These are phyloP conservation scores for Somion occarium DNA, from an alignment of 1,284 basidiomycete species.

Conservation along the genomic window DNA sequence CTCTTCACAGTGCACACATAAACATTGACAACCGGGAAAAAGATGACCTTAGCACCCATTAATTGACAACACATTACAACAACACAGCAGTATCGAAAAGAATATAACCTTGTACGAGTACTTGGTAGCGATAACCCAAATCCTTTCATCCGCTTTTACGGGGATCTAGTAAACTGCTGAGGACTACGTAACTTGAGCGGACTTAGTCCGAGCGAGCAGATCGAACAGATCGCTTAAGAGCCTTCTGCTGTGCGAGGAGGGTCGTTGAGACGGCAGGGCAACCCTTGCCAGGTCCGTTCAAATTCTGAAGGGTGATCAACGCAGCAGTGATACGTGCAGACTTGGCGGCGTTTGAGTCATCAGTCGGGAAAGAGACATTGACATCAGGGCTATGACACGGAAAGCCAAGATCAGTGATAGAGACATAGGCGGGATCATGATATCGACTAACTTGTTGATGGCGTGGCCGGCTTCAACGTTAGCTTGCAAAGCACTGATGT, in stretches of 20 bases:
- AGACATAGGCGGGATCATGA: neutral
- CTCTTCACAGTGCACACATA: no score
- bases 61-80: no score
- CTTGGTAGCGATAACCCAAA: no score
- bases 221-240: slow-evolving; percentile 11
- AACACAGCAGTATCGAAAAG: no score
- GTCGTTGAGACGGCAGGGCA: slow-evolving; percentile 37
- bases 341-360: slow-evolving; percentile 27
- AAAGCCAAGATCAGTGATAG: neutral
- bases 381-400: slow-evolving; percentile 24
- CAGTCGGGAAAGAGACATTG: slow-evolving; percentile 30
- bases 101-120: no score
- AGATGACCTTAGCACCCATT: no score
- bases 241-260: slow-evolving; percentile 29
- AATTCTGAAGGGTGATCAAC: slow-evolving; percentile 35
- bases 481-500: slow-evolving; percentile 28
- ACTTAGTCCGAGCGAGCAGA: neutral
- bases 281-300: slow-evolving; percentile 34
- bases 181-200: no score
- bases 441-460: slow-evolving; percentile 28
- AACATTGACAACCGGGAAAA: no score
- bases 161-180: no score
- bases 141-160: no score
- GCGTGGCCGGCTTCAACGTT: slow-evolving; percentile 34
- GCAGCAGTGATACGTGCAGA: slow-evolving; percentile 31